Percentiles rank a stretch among this genome's conserved stretches.
These are phyloP conservation scores for Trichosanthes cucumerina DNA, from an alignment of 306 rosid species.

Conservation along the genomic window DNA sequence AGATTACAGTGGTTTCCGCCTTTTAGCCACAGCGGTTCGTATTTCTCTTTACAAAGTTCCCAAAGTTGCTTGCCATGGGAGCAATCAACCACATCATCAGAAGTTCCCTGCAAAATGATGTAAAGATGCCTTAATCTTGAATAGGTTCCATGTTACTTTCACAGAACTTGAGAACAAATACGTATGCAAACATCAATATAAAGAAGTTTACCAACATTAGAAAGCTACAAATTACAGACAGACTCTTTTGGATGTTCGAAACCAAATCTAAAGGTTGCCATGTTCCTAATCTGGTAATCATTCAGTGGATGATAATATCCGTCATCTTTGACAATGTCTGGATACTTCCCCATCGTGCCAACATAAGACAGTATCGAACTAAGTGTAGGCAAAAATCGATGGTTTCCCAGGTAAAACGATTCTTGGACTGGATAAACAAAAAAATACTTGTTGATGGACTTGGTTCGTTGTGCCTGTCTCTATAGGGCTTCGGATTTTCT, in stretches of 20 bases:
- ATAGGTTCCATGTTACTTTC: background rate
- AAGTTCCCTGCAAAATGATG: slow-evolving; percentile 44
- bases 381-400: background rate
- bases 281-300: background rate
- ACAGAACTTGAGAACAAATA: background rate
- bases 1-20: slow-evolving; percentile 64
- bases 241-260: background rate
- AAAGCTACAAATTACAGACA: background rate
- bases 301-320: background rate
- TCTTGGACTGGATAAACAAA: background rate
- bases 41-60: slow-evolving; percentile 65
- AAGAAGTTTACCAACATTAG: background rate
- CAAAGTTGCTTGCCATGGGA: slow-evolving; percentile 68
- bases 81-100: slow-evolving; percentile 64
- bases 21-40: slow-evolving; percentile 63
- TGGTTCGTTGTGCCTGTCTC: background rate
- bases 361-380: background rate
- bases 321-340: background rate
- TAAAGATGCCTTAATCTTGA: background rate
- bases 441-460: background rate
- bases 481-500: background rate
- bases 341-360: background rate
- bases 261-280: background rate
- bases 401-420: background rate
- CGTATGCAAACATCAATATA: background rate